phyloP scores from a whole-genome alignment of 2,329 filamentous ascomycete species.

The Aspergillus versicolor region DNA sequence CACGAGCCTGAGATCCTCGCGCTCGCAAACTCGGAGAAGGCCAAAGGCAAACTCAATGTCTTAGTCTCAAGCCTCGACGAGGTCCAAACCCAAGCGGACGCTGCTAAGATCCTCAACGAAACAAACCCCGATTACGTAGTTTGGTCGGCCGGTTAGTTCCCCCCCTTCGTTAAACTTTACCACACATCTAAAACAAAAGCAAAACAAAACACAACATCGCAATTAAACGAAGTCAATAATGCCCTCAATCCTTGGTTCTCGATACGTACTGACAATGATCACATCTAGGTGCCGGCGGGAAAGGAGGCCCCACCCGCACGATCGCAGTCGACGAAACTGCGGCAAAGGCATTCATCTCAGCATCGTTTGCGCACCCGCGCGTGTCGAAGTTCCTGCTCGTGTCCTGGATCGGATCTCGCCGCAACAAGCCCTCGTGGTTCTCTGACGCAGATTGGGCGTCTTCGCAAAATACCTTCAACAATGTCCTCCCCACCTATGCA shows the following conservation, averaged over 20 bases:
- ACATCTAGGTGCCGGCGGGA: conserved; percentile 51
- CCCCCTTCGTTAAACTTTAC: background rate
- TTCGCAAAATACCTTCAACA: conserved; percentile 48
- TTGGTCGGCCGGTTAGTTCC: conserved; percentile 44
- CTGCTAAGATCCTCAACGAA: conserved; percentile 57
- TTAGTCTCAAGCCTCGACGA: conserved; percentile 71
- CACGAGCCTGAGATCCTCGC: conserved; percentile 65
- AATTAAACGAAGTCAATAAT: too few species aligned
- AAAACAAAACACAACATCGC: background rate
- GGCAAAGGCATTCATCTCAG: conserved; percentile 55
- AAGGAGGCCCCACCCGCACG: conserved; percentile 52
- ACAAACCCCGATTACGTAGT: conserved; percentile 47
- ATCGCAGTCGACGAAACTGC: conserved; percentile 55
- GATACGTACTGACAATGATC: background rate
- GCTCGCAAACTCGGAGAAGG: conserved; percentile 54
- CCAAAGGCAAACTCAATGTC: conserved; percentile 65
- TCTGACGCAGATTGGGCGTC: conserved; percentile 47
- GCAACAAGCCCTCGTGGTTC: conserved; percentile 52
- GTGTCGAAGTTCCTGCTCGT: conserved; percentile 57
- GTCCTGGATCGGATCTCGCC: conserved; percentile 53
- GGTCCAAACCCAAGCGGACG: conserved; percentile 62
- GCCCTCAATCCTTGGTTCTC: too few species aligned
- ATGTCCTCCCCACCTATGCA: conserved; percentile 52
- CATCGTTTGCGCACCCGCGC: conserved; percentile 44
- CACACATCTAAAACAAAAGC: background rate